phyloP scores from a whole-genome alignment of 2,329 filamentous ascomycete genomes.

The Coniochaeta sp. region DNA sequence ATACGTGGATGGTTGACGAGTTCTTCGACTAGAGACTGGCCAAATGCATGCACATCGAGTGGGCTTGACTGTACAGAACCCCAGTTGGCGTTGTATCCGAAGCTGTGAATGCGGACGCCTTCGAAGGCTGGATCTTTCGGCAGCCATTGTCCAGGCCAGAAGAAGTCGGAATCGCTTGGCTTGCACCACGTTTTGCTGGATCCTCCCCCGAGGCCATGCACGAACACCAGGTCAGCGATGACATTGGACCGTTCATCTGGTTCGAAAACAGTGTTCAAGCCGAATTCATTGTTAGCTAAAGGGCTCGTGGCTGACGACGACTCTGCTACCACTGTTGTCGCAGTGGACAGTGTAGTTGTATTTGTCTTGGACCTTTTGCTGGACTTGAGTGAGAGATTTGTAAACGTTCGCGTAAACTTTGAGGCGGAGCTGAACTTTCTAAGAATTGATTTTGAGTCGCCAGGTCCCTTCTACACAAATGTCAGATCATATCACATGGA shows the following conservation, averaged over 20 bases:
- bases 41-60: constrained; percentile 20
- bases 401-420: not conserved
- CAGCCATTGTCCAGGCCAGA: constrained; percentile 27
- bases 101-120: constrained; percentile 24
- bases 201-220: constrained; percentile 29
- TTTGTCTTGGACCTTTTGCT: not conserved
- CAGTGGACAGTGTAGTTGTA: not conserved
- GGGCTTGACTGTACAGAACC: constrained; percentile 13
- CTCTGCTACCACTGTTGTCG: not conserved
- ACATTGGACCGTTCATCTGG: not conserved
- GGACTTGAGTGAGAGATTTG: not conserved
- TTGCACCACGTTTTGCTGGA: constrained; percentile 26
- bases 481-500: not conserved
- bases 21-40: constrained; percentile 20
- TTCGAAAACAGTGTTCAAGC: not conserved
- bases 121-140: constrained; percentile 19
- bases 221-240: constrained; percentile 25
- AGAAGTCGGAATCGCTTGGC: constrained; percentile 11
- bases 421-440: not conserved
- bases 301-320: not conserved
- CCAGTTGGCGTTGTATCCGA: constrained; percentile 14
- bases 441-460: not conserved
- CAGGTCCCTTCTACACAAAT: not conserved
- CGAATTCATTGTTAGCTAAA: not conserved
- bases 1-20: constrained; percentile 13